phyloP scores from a whole-genome alignment of 257 asterid species.

The Ballota nigra region DNA sequence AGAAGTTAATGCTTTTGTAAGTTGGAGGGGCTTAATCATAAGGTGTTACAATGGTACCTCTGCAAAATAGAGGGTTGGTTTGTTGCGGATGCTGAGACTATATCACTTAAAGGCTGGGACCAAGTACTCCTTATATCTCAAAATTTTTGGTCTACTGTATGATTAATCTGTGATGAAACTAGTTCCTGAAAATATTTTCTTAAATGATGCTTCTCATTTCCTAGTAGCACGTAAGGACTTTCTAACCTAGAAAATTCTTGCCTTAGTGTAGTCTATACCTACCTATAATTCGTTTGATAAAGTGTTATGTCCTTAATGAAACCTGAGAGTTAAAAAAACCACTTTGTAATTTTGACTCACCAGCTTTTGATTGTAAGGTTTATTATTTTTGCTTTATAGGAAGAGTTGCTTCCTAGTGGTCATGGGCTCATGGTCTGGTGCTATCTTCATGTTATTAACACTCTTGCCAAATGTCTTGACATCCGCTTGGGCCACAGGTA shows the following conservation, averaged over 20 bases:
- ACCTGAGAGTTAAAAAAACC: neutral
- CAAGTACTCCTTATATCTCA: too few relatives aligned
- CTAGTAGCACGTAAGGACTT: too few relatives aligned
- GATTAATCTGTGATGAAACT: too few relatives aligned
- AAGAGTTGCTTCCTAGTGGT: conserved; percentile 95
- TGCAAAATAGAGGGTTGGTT: conserved; percentile 99
- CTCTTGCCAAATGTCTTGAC: conserved; percentile 95
- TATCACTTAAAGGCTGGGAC: conserved; percentile 91
- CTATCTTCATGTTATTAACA: conserved; percentile 82
- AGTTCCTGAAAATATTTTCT: too few relatives aligned
- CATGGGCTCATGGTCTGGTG: conserved; percentile 99
- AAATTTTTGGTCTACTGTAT: too few relatives aligned
- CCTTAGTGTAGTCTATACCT: too few relatives aligned
- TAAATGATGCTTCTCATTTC: too few relatives aligned
- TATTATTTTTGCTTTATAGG: conserved; percentile 39
- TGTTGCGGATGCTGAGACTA: conserved; percentile 97
- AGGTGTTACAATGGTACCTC: conserved; percentile 93
- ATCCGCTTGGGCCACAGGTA: conserved; percentile 78
- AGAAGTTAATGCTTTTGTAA: conserved; percentile 17
- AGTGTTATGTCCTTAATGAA: neutral
- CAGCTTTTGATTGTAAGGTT: conserved; percentile 4
- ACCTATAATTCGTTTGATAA: neutral
- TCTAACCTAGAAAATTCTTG: too few relatives aligned
- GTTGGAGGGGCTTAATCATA: too few relatives aligned
- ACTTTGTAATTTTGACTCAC: neutral